Percentiles rank a stretch among this genome's conserved stretches.
Conservation (phyloP, 805 yeast species). For the Nakazawaea ambrosiae region DNA sequence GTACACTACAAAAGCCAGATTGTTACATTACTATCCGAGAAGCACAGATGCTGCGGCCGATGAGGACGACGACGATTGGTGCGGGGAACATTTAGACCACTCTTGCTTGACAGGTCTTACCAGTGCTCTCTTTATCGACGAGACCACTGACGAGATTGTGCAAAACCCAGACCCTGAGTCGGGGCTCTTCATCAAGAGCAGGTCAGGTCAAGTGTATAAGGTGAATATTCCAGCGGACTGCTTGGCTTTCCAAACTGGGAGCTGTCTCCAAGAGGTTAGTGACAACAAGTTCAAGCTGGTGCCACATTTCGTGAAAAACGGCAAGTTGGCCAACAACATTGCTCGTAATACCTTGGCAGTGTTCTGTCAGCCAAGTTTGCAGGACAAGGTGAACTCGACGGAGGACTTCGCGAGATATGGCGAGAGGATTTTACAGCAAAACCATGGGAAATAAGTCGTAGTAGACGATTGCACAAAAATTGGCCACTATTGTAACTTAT, state of each 20-base stretch:
- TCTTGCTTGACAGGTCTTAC: constrained; percentile 55
- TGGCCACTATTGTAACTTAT: too few species aligned
- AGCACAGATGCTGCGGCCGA: constrained; percentile 6
- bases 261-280: constrained; percentile 46
- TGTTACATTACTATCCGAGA: constrained; percentile 46
- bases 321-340: constrained; percentile 18
- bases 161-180: constrained; percentile 36
- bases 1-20: constrained; percentile 50
- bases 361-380: constrained; percentile 53
- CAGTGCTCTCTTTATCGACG: constrained; percentile 43
- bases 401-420: constrained; percentile 47
- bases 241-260: constrained; percentile 56
- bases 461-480: constrained; percentile 2
- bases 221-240: constrained; percentile 50
- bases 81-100: constrained; percentile 58
- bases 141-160: constrained; percentile 20
- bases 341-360: constrained; percentile 54
- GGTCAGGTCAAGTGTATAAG: constrained; percentile 36
- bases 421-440: constrained; percentile 29
- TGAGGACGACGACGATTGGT: constrained; percentile 37
- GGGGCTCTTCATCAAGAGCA: constrained; percentile 43
- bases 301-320: constrained; percentile 48
- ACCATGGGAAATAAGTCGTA: too few species aligned
- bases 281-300: constrained; percentile 46
- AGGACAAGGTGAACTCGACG: constrained; percentile 34